Percentiles rank a stretch among this genome's conserved stretches.
phyloP scores from a whole-genome alignment of 108 stramenopile species.

The Chaetoceros muelleri region DNA sequence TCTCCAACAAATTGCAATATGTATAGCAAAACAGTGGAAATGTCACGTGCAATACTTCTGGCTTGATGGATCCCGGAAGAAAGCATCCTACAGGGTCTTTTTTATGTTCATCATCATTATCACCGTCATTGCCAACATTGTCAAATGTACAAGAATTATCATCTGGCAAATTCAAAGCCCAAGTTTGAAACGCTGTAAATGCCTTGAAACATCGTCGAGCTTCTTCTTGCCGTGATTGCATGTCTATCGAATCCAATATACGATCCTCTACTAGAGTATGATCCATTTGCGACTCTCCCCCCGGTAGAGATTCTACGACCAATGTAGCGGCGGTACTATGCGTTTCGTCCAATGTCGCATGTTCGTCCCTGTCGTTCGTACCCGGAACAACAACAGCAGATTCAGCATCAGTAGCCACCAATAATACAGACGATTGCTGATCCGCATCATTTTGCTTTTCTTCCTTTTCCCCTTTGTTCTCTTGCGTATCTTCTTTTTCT shows the following conservation, averaged over 20 bases:
- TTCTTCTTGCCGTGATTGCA: slow-evolving; percentile 28
- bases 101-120: background rate
- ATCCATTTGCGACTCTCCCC: background rate
- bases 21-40: slow-evolving; percentile 82
- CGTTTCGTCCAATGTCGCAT: too few relatives aligned
- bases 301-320: background rate
- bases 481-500: slow-evolving; percentile 1
- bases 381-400: background rate
- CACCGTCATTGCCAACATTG: slow-evolving; percentile 1
- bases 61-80: slow-evolving; percentile 57
- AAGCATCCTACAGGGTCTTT: background rate
- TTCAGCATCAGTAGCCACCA: too few relatives aligned
- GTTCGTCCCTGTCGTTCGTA: background rate
- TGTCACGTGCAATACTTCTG: slow-evolving; percentile 72
- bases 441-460: background rate
- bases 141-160: slow-evolving; percentile 16
- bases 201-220: slow-evolving; percentile 62
- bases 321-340: background rate
- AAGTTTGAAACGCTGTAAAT: slow-evolving; percentile 63
- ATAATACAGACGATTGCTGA: too few relatives aligned
- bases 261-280: too few relatives aligned
- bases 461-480: slow-evolving; percentile 19
- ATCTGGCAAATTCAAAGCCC: slow-evolving; percentile 80
- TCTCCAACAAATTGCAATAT: slow-evolving; percentile 75
- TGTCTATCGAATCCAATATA: slow-evolving; percentile 8